Conservation (phyloP, 1,284 basidiomycete species). For the Boletus sp. region DNA sequence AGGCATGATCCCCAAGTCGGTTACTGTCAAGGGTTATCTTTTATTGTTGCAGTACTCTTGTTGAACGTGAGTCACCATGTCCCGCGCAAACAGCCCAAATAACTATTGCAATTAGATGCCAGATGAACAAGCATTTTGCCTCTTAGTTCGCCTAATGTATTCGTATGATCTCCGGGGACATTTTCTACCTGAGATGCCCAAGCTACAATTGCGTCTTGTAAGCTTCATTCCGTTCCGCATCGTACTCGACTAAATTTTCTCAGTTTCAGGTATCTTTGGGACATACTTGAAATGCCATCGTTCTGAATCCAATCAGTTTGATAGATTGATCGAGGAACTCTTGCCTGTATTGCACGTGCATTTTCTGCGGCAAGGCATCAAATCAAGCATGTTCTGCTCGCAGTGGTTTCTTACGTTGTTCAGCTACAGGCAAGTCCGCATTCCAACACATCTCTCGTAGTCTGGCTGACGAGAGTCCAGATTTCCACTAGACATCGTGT, state of each 20-base stretch:
- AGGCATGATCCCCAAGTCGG: slow-evolving; percentile 94
- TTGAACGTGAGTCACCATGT: slow-evolving; percentile 65
- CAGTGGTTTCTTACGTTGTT: slow-evolving; percentile 99
- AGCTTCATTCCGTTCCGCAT: slow-evolving; percentile 27
- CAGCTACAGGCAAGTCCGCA: slow-evolving; percentile 72
- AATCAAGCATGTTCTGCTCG: slow-evolving; percentile 94
- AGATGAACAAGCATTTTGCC: slow-evolving; percentile 95
- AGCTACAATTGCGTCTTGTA: slow-evolving; percentile 85
- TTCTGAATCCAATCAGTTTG: slow-evolving; percentile 59
- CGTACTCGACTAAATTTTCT: slow-evolving; percentile 7
- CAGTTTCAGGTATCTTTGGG: slow-evolving; percentile 44
- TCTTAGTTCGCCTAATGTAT: slow-evolving; percentile 96
- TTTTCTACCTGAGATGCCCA: slow-evolving; percentile 98
- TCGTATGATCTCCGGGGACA: slow-evolving; percentile 95
- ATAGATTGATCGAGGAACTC: slow-evolving; percentile 89
- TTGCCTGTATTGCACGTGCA: slow-evolving; percentile 90
- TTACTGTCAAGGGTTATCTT: slow-evolving; percentile 95
- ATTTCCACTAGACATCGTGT: slow-evolving; percentile 93
- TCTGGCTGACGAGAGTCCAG: slow-evolving; percentile 41
- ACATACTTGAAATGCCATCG: background rate
- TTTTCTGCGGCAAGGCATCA: slow-evolving; percentile 88
- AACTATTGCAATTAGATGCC: slow-evolving; percentile 73
- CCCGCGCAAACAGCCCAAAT: slow-evolving; percentile 5
- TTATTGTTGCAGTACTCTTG: slow-evolving; percentile 90
- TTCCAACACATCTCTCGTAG: background rate